Base-by-base conservation (phyloP, 2,329 filamentous ascomycete species). In the Aureobasidium sp. region DNA sequence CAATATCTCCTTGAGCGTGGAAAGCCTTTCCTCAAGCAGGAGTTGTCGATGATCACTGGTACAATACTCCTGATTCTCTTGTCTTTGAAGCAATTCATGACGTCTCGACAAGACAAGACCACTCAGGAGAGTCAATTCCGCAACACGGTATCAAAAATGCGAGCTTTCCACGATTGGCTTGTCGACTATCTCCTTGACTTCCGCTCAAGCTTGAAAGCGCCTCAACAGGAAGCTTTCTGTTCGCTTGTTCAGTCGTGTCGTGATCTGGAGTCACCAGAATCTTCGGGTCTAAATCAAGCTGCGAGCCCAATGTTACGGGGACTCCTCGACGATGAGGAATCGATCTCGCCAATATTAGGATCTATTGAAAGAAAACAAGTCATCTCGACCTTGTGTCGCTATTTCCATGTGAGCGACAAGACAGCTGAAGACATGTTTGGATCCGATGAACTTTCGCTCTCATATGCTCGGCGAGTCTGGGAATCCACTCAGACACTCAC, bases 51-150 rank as follows among this genome's bases (percentile, higher is more conserved):
- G 68, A 78, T 95, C 46, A 87, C 89, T 12, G 93, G 92, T 0
- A 88, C 92, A 66, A 83, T 88, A 0, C 77, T 97, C 20, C 90
- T 91, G 0, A 88, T 89, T 0, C 77, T 97, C 3, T 85, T 91
- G 3, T 91, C 90, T 2, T 79, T 97, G 23, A 83, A 87, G 48
- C 82, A 86, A 9, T 92, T 96, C 68, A 77, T 95, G 17, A 83
- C 86, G 47, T 88, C 87, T 1, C 85, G 84, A 36, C 87, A 91
- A 68, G 85, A 89, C 13, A 91, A 86, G 68, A 93, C 88, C 32
- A 93, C 90, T 0, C 90, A 96, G 68, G 90, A 95, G 71, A 90
- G 83, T 63, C 90, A 96, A 68, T 89, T 93, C 72, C 83, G 83
- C 66, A 82, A 83, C 6, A 96, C 91, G 0, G 85, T 91, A 78